Evolutionary conservation across 2,329 filamentous ascomycete genomes (phyloP).

Genomic region (Albifimbria verrucaria): DNA sequence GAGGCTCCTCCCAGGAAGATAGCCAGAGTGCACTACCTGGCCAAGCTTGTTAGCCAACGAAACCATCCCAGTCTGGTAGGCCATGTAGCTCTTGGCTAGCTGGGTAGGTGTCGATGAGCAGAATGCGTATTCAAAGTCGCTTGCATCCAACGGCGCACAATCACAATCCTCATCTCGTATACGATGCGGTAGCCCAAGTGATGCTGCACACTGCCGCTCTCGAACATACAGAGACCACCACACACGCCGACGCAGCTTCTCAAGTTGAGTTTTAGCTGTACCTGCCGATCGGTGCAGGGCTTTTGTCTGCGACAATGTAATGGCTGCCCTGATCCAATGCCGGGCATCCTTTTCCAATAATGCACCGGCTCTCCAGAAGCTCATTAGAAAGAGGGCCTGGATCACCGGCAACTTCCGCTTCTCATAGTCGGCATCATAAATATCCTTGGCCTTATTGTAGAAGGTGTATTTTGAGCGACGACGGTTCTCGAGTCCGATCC

Average conservation of each 20-base stretch:
- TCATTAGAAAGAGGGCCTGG: constrained; percentile 45
- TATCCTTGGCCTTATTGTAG: constrained; percentile 42
- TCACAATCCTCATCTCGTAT: constrained; percentile 49
- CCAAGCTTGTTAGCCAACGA: constrained; percentile 22
- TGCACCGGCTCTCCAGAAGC: constrained; percentile 46
- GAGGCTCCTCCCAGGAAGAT: constrained; percentile 7
- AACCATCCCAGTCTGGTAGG: neutral
- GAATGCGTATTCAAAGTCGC: constrained; percentile 14
- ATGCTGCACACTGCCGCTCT: constrained; percentile 44
- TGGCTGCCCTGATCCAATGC: constrained; percentile 42
- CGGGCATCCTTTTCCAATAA: constrained; percentile 36
- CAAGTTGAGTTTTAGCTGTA: constrained; percentile 11
- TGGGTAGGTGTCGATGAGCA: neutral
- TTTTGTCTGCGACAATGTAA: constrained; percentile 41
- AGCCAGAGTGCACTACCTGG: constrained; percentile 10
- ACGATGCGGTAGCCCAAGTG: constrained; percentile 41
- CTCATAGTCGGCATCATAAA: constrained; percentile 47
- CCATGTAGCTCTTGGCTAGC: neutral
- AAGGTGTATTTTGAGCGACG: constrained; percentile 42
- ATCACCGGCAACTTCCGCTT: constrained; percentile 40
- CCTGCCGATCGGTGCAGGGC: constrained; percentile 29
- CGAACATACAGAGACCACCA: constrained; percentile 50
- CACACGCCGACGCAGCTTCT: constrained; percentile 33
- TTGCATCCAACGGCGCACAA: constrained; percentile 24
- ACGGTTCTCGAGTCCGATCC: constrained; percentile 36